phyloP scores from a whole-genome alignment of 768 basidiomycete species.

The Cystofilobasidium macerans region DNA sequence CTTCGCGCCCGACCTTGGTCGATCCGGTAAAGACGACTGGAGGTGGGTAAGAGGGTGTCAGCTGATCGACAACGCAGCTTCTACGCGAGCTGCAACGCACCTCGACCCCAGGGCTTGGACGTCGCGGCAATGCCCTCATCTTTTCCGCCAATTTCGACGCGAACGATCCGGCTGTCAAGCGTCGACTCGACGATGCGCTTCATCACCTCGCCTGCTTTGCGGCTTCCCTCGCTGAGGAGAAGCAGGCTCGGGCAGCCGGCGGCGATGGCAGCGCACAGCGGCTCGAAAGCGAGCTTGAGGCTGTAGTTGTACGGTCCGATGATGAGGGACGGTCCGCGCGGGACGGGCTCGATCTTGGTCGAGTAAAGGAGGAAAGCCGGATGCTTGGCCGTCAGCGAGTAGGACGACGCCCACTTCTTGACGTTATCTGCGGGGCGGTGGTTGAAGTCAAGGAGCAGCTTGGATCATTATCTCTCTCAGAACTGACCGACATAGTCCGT shows the following conservation, averaged over 20 bases:
- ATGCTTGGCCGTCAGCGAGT: background rate
- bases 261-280: constrained; percentile 36
- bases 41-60: background rate
- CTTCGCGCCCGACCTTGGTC: constrained; percentile 33
- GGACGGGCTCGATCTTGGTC: background rate
- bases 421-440: background rate
- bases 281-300: constrained; percentile 33
- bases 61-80: background rate
- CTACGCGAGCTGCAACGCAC: background rate
- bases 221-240: constrained; percentile 27
- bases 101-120: constrained; percentile 35
- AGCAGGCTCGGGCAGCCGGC: constrained; percentile 38
- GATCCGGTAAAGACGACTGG: constrained; percentile 39
- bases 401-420: constrained; percentile 2
- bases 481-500: constrained; percentile 1
- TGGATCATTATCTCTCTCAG: background rate
- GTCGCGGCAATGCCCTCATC: constrained; percentile 27
- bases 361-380: constrained; percentile 1
- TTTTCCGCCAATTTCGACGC: constrained; percentile 16
- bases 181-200: constrained; percentile 6
- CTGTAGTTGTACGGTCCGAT: constrained; percentile 34
- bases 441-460: background rate
- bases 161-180: constrained; percentile 14
- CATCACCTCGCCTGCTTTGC: background rate
- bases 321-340: constrained; percentile 28